phyloP scores from a whole-genome alignment of 345 rosid genomes.

The Gynandropsis gynandra region DNA sequence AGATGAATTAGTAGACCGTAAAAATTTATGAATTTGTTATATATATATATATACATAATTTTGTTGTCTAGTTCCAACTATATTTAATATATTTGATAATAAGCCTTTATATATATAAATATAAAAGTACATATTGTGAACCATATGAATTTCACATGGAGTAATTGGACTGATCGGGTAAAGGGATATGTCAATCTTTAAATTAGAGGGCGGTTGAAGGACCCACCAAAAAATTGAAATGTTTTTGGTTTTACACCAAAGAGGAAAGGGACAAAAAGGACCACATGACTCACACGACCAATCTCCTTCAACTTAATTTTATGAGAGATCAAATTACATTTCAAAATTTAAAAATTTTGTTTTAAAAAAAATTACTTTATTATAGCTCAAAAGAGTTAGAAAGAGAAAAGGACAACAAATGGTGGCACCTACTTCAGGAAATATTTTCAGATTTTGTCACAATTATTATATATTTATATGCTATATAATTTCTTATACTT shows the following conservation, averaged over 20 bases:
- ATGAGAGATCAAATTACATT: slow-evolving; percentile 10
- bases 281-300: slow-evolving; percentile 10
- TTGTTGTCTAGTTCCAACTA: too few relatives aligned
- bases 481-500: too few relatives aligned
- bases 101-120: neutral
- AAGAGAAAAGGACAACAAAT: slow-evolving; percentile 24
- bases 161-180: slow-evolving; percentile 18
- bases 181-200: slow-evolving; percentile 18
- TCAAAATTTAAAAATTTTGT: neutral
- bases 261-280: slow-evolving; percentile 7
- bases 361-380: neutral
- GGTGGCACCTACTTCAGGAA: slow-evolving; percentile 72
- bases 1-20: too few relatives aligned
- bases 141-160: slow-evolving; percentile 24
- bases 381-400: slow-evolving; percentile 12
- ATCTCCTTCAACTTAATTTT: slow-evolving; percentile 11
- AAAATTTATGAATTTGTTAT: too few relatives aligned
- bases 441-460: slow-evolving; percentile 40
- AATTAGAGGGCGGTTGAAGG: slow-evolving; percentile 5
- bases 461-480: too few relatives aligned
- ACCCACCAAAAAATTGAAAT: neutral
- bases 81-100: too few relatives aligned
- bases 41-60: too few relatives aligned
- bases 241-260: slow-evolving; percentile 19
- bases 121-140: slow-evolving; percentile 4